Evolutionary conservation across 768 basidiomycete genomes (phyloP).

Genomic region (Heimioporus sp.): DNA sequence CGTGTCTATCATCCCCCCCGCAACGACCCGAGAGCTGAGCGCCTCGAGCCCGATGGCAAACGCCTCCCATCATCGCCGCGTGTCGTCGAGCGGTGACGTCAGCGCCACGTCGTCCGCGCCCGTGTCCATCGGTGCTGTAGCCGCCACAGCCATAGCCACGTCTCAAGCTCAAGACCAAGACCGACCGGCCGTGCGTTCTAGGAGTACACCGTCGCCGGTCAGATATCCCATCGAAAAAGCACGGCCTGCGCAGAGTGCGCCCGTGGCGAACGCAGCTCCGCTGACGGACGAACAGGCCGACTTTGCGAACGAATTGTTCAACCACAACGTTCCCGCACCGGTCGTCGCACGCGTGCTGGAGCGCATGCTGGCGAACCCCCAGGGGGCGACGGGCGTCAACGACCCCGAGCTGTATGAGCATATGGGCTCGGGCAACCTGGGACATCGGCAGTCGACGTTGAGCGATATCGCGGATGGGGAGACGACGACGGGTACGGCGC

Average conservation of each 20-base stretch:
- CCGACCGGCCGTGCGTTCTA: not conserved
- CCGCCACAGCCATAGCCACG: not conserved
- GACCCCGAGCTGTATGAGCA: constrained; percentile 13
- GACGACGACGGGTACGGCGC: constrained; percentile 26
- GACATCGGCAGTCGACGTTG: constrained; percentile 36
- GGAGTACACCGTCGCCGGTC: not conserved
- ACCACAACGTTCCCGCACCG: constrained; percentile 24
- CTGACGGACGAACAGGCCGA: constrained; percentile 25
- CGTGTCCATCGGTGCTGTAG: not conserved
- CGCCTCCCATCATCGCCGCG: not conserved
- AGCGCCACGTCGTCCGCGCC: constrained; percentile 1
- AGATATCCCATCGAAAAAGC: constrained; percentile 15
- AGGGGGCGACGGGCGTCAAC: constrained; percentile 11
- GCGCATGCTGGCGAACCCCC: constrained; percentile 24
- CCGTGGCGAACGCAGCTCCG: not conserved
- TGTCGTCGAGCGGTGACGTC: constrained; percentile 1
- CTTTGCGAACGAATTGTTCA: constrained; percentile 25
- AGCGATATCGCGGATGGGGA: constrained; percentile 36
- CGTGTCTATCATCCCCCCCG: not conserved
- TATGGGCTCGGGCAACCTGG: not conserved
- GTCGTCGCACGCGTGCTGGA: constrained; percentile 26
- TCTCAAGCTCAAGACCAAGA: not conserved
- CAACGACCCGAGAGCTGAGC: not conserved
- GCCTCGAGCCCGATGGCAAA: not conserved
- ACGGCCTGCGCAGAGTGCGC: not conserved